Evolutionary conservation across 139 green algal species (phyloP).

Genomic region (Chlorella sp.): DNA sequence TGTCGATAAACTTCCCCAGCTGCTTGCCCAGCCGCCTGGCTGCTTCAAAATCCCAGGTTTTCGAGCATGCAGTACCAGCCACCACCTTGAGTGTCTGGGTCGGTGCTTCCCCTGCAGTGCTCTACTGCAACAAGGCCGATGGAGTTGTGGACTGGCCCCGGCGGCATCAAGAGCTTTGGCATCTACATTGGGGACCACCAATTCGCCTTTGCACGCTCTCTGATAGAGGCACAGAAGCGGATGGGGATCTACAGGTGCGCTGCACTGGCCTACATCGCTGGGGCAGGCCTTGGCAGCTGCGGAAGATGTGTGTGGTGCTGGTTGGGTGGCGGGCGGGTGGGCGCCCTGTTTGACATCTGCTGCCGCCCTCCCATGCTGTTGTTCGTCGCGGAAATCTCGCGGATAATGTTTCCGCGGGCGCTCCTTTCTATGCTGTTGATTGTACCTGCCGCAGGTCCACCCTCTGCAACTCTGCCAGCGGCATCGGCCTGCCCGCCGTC

Average conservation of each 20-base stretch:
- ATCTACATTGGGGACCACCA: not conserved
- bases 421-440: too few species aligned
- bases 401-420: too few species aligned
- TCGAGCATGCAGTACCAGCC: not conserved
- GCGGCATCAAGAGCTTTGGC: not conserved
- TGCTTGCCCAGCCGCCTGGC: not conserved
- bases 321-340: too few species aligned
- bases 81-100: not conserved
- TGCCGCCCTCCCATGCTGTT: too few species aligned
- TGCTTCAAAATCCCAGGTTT: too few species aligned
- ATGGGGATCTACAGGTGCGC: not conserved
- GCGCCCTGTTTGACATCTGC: too few species aligned
- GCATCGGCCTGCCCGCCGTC: not conserved
- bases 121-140: not conserved
- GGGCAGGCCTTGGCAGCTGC: too few species aligned
- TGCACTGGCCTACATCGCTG: too few species aligned
- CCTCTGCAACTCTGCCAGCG: not conserved
- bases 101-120: not conserved
- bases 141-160: not conserved
- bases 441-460: not conserved
- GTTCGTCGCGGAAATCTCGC: too few species aligned
- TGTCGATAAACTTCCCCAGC: not conserved
- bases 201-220: not conserved
- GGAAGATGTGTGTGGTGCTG: too few species aligned
- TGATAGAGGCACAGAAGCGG: not conserved